A percentile compares a stretch with the other conserved stretches of the same genome.
These are phyloP conservation scores for Debaryomycetaceae sp. DNA, from an alignment of 1,139 yeast genomes.

Conservation along the genomic window DNA sequence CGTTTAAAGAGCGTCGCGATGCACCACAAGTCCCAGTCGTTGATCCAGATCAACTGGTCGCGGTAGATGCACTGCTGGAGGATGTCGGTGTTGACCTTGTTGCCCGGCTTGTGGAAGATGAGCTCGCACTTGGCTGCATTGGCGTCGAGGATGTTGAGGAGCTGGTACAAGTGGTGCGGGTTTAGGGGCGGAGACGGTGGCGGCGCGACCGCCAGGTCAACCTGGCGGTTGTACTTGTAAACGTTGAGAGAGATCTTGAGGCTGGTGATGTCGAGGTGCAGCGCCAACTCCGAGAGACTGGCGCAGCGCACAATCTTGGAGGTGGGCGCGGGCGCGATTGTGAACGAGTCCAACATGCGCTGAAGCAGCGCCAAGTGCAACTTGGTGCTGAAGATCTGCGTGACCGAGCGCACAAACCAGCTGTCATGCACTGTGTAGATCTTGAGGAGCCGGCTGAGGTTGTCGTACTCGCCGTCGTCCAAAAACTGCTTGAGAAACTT, in stretches of 20 bases:
- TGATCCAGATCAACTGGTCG: constrained; percentile 52
- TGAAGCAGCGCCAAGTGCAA: constrained; percentile 28
- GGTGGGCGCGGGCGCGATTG: constrained; percentile 10
- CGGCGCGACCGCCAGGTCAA: constrained; percentile 19
- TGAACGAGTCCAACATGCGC: constrained; percentile 26
- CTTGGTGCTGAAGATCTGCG: constrained; percentile 58
- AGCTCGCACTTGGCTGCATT: constrained; percentile 44
- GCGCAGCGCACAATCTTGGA: constrained; percentile 42
- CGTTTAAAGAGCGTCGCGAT: constrained; percentile 51
- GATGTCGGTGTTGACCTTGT: constrained; percentile 46
- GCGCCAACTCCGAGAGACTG: constrained; percentile 58
- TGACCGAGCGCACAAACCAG: constrained; percentile 80
- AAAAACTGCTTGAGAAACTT: constrained; percentile 69
- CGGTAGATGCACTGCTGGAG: constrained; percentile 50
- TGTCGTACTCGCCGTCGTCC: constrained; percentile 31
- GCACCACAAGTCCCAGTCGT: constrained; percentile 61
- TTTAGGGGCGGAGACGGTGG: constrained; percentile 24
- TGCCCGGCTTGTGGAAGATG: constrained; percentile 57
- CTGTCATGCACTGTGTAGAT: constrained; percentile 86
- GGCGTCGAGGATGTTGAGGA: constrained; percentile 42
- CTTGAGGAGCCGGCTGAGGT: constrained; percentile 46
- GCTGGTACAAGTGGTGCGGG: constrained; percentile 44
- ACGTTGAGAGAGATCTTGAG: constrained; percentile 75
- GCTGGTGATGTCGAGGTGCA: constrained; percentile 65
- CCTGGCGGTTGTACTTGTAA: constrained; percentile 43